These are phyloP conservation scores for Stagonosporopsis rhizophila DNA, from an alignment of 2,329 filamentous ascomycete genomes.

Conservation along the genomic window DNA sequence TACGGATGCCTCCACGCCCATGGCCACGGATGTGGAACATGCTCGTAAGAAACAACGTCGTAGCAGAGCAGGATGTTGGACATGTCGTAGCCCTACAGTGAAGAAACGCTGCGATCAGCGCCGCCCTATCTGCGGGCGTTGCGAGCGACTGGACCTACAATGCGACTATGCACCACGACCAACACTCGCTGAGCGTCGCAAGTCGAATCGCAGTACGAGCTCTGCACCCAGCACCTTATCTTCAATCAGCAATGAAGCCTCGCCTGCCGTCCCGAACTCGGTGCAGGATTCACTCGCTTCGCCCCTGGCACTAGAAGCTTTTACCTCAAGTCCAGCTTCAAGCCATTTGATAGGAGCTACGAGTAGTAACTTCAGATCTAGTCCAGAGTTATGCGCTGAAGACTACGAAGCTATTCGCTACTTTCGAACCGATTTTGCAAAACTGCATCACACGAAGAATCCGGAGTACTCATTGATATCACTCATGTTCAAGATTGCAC, in stretches of 20 bases:
- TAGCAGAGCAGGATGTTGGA: conserved; percentile 24
- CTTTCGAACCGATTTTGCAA: conserved; percentile 49
- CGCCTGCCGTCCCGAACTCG: background rate
- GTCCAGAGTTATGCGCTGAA: conserved; percentile 33
- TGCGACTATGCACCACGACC: conserved; percentile 25
- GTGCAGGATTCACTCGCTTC: background rate
- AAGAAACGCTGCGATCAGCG: conserved; percentile 25
- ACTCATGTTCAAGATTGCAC: conserved; percentile 47
- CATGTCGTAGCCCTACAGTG: conserved; percentile 22
- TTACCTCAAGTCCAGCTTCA: background rate
- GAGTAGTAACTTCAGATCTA: conserved; percentile 15
- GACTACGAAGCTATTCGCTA: conserved; percentile 50
- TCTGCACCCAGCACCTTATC: conserved; percentile 1
- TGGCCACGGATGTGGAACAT: conserved; percentile 6
- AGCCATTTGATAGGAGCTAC: background rate
- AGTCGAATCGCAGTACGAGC: conserved; percentile 1
- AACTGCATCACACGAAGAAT: conserved; percentile 48
- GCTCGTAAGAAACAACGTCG: conserved; percentile 1
- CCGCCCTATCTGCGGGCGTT: conserved; percentile 22
- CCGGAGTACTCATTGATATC: conserved; percentile 47
- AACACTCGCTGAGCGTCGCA: conserved; percentile 23
- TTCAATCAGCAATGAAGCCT: conserved; percentile 44
- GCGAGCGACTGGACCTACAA: conserved; percentile 8
- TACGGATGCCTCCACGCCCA: conserved; percentile 1
- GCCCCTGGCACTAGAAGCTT: background rate